These are phyloP conservation scores for Penicillium psychrosexuale DNA, from an alignment of 2,329 filamentous ascomycete species.

Conservation along the genomic window DNA sequence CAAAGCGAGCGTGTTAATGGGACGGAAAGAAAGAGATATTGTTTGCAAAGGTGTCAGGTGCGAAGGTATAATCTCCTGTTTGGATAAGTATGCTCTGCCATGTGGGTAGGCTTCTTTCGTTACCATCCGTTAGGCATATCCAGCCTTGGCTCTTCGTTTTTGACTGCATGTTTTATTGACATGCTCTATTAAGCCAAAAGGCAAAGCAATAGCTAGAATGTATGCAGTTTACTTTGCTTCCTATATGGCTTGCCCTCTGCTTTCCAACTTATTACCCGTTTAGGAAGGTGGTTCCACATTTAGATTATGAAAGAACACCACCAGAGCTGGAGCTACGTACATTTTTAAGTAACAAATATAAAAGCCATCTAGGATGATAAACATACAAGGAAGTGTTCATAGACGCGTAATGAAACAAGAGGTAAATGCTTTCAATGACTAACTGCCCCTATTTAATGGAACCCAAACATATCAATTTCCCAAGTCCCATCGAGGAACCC, in stretches of 20 bases:
- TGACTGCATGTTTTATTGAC: not conserved
- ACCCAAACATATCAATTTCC: constrained; percentile 4
- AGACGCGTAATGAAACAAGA: not conserved
- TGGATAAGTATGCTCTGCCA: not conserved
- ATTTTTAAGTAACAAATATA: not conserved
- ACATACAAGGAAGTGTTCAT: not conserved
- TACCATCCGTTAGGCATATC: not conserved
- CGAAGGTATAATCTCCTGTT: not conserved
- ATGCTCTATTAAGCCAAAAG: not conserved
- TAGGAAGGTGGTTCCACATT: not conserved
- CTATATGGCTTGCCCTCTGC: not conserved
- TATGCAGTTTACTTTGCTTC: not conserved
- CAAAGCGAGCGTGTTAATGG: not conserved
- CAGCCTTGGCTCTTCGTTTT: not conserved
- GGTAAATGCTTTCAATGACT: constrained; percentile 9
- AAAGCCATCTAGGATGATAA: not conserved
- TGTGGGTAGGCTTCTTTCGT: not conserved
- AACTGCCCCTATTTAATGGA: constrained; percentile 6
- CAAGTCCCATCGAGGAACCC: not conserved
- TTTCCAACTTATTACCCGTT: not conserved
- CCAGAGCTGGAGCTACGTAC: not conserved
- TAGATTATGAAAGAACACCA: not conserved
- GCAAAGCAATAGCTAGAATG: too few species aligned
- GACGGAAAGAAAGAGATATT: not conserved
- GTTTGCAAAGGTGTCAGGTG: not conserved